phyloP scores from a whole-genome alignment of 1,284 basidiomycete genomes.

The Rhodotorula glutinis region DNA sequence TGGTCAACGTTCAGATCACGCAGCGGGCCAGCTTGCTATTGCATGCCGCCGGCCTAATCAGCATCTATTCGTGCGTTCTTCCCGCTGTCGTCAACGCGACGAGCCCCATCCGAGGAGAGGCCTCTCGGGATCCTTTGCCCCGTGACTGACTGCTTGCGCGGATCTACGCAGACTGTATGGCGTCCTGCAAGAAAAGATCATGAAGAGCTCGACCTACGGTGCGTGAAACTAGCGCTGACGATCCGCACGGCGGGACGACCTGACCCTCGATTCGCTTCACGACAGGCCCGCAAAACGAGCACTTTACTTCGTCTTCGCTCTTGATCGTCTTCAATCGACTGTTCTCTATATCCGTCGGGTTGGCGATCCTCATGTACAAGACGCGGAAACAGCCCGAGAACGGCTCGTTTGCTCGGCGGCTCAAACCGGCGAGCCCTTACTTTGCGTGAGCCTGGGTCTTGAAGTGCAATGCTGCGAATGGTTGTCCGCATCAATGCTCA shows the following conservation, averaged over 20 bases:
- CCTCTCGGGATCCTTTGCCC: too few relatives aligned
- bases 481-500: too few relatives aligned
- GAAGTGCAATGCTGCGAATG: too few relatives aligned
- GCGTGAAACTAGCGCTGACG: background rate
- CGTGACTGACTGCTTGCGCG: background rate
- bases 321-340: conserved; percentile 42
- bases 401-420: conserved; percentile 14
- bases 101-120: too few relatives aligned
- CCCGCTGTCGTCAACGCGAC: too few relatives aligned
- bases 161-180: conserved; percentile 32
- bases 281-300: conserved; percentile 30
- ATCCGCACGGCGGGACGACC: background rate
- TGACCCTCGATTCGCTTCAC: background rate
- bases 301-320: conserved; percentile 41
- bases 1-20: background rate
- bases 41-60: conserved; percentile 36
- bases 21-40: conserved; percentile 19
- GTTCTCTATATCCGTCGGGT: conserved; percentile 35
- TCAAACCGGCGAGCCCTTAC: conserved; percentile 13
- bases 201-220: conserved; percentile 42
- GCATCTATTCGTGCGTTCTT: conserved; percentile 34
- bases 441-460: conserved; percentile 8
- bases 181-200: conserved; percentile 42
- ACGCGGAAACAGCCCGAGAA: background rate
- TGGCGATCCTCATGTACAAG: conserved; percentile 33